These are phyloP conservation scores for Tuber microsphaerosporum DNA, from an alignment of 495 filamentous ascomycete genomes.

Conservation along the genomic window DNA sequence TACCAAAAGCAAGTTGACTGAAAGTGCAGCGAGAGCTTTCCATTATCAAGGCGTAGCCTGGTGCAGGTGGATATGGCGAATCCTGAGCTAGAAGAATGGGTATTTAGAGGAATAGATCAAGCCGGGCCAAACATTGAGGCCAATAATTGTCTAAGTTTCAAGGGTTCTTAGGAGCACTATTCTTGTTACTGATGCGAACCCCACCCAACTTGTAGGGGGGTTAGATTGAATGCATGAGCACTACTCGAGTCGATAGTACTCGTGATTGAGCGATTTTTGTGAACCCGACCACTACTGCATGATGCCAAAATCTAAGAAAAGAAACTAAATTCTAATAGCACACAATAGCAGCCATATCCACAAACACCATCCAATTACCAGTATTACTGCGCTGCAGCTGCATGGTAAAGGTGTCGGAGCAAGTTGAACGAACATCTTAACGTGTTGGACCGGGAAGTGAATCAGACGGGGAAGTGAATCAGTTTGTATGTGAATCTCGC, in stretches of 20 bases:
- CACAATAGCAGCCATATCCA: no score
- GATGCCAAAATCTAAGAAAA: no score
- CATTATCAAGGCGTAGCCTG: neutral
- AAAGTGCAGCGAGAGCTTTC: neutral
- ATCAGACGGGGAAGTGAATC: no score
- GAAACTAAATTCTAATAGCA: no score
- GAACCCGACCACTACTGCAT: no score
- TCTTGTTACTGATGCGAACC: neutral
- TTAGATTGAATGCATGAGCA: neutral
- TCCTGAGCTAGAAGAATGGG: neutral
- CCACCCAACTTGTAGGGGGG: neutral
- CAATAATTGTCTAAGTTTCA: neutral
- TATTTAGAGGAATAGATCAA: neutral
- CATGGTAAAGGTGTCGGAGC: neutral
- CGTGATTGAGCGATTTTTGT: no score
- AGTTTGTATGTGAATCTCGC: no score
- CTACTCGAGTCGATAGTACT: neutral
- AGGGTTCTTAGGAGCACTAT: neutral
- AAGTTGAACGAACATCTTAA: neutral
- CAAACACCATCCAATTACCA: no score
- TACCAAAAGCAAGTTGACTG: neutral
- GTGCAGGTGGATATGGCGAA: neutral
- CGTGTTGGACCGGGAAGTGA: no score
- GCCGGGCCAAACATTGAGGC: neutral
- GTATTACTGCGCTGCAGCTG: neutral